Base-by-base conservation (phyloP, 108 stramenopile genomes). In the Skeletonema costatum region DNA sequence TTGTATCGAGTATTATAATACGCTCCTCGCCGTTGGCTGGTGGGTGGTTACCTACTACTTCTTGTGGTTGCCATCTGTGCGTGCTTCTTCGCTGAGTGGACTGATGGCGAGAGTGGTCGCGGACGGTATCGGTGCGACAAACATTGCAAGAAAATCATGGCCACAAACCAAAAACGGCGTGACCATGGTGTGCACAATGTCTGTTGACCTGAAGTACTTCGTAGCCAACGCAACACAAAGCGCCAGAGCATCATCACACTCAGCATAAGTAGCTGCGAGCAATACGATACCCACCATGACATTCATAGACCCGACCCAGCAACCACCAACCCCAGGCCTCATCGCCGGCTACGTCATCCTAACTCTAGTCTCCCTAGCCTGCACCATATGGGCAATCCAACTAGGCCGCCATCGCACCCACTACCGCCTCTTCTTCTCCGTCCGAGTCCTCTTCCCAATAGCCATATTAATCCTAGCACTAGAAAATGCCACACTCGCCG, bases 341-440 rank as follows among this genome's bases (percentile, higher is more conserved):
- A 68, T 82, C 35, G 81, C 76, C 21, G 81, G 81, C 32, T 82
- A 73, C 39, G 61, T 76, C 48, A 70, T 82, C 33, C 76, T 82
- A 31, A 59, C 65, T 14, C 58, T 77, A 16, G 70, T 73, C 2
- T 72, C 70, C 21, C 39, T 82, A 14, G 44, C 41, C 13, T 71
- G 68, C 41, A 60, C 71, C 1, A 38, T 10, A 29, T 71, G 75
- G 53, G 81, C 81, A 1, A 33, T 77, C 35, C 68, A 77, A 35
- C 62, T 82, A 14, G 81, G 81, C 12, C 42, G 76, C 1, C 71
- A 53, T 1, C 41, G 81, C 66, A 41, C 53, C 14, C 81, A 82
- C 63, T 82, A 82, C 42, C 63, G 65, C 5, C 61, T 58, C 32
- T 73, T 76, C 59, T 82, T 77, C 71, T 73, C 76, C 35, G 81